A percentile compares a stretch with the other conserved stretches of the same genome.
Evolutionary conservation across 495 filamentous ascomycete genomes (phyloP).

Genomic region (Thermochaetoides thermophila): DNA sequence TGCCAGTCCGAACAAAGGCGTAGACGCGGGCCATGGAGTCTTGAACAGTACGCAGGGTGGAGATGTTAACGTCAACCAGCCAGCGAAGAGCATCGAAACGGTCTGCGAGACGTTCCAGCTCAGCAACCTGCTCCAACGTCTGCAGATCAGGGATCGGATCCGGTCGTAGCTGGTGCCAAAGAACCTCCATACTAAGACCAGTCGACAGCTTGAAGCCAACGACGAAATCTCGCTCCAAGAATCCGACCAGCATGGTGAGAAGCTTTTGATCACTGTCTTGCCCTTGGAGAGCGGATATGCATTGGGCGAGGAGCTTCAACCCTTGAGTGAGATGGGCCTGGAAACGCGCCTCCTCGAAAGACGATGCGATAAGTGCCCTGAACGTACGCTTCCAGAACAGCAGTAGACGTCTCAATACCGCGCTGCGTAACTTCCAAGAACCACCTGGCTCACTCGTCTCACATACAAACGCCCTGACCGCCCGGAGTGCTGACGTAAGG

Average conservation of each 20-base stretch:
- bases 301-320: conserved; percentile 16
- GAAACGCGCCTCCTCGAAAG: conserved; percentile 39
- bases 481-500: conserved; percentile 18
- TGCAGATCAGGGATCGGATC: conserved; percentile 23
- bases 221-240: conserved; percentile 28
- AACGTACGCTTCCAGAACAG: conserved; percentile 46
- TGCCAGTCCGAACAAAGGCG: conserved; percentile 27
- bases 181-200: conserved; percentile 68
- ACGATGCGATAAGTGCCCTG: conserved; percentile 21
- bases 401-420: conserved; percentile 30
- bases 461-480: conserved; percentile 20
- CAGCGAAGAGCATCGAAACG: conserved; percentile 54
- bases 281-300: conserved; percentile 7
- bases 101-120: conserved; percentile 54
- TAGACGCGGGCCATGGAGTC: conserved; percentile 38
- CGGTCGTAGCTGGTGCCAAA: conserved; percentile 66
- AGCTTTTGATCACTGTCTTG: conserved; percentile 15
- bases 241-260: conserved; percentile 14
- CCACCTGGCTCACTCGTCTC: conserved; percentile 10
- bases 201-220: conserved; percentile 47
- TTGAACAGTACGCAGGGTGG: conserved; percentile 31
- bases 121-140: conserved; percentile 39
- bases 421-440: conserved; percentile 20
- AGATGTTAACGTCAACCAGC: conserved; percentile 29
- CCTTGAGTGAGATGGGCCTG: conserved; percentile 35